Evolutionary conservation across 2,329 filamentous ascomycete species (phyloP), one percentile per base, ranked within the genome.

Genomic region (Bimuria novae-zelandiae): DNA sequence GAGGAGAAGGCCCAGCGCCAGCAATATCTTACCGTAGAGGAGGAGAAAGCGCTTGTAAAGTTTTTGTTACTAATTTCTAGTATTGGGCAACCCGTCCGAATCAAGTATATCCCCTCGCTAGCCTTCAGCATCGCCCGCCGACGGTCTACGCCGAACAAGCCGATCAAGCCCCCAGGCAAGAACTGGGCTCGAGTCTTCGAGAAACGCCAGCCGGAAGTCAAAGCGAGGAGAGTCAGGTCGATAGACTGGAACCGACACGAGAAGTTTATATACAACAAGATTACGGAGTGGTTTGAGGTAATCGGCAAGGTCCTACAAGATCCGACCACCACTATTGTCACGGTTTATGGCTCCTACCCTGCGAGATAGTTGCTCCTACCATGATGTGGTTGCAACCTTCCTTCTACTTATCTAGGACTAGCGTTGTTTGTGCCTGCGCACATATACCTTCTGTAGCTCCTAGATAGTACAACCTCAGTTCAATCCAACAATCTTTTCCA

Each of bases 41-140:
- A 71, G 60, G 67, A 68, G 60, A 60, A 68, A 42, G 67, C 64
- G 21, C 36, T 70, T 25, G 52, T 60, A 19, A 46, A 53, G 23
- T 60, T 55, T 49, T 32, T 63, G 23, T 44, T 64, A 54, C 56
- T 51, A 43, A 54, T 57, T 53, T 48, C 44, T 53, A 33, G 45
- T 45, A 36, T 62, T 43, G 62, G 62, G 23, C 35, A 56, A 16
- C 52, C 55, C 48, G 36, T 62, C 16, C 61, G 37, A 40, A 55
- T 62, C 1, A 62, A 65, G 49, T 57, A 58, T 47, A 50, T 63
- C 52, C 56, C 52, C 40, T 55, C 49, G 30, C 41, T 64, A 55
- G 58, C 59, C 25, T 35, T 32, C 59, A 21, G 36, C 60, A 8
- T 47, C 52, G 29, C 46, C 27, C 27, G 27, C 7, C 27, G 44